Conservation (phyloP, 495 filamentous ascomycete species). For the Achaetomiella virescens region DNA sequence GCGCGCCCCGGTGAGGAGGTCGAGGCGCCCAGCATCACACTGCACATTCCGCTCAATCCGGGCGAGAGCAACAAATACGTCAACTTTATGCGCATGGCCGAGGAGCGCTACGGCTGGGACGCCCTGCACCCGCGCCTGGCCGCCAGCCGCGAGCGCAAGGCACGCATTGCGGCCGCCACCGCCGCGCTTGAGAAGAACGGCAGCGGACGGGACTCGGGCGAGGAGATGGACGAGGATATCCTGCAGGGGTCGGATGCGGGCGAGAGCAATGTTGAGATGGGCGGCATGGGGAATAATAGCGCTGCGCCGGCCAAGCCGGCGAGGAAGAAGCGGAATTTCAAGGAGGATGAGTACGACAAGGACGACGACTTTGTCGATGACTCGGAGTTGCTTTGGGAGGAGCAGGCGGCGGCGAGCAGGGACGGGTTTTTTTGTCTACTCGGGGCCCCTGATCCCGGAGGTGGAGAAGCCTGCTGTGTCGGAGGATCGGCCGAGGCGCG, state of each 20-base stretch:
- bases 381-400: conserved; percentile 91
- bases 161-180: conserved; percentile 77
- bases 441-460: conserved; percentile 76
- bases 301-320: conserved; percentile 57
- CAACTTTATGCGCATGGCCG: conserved; percentile 90
- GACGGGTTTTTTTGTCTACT: conserved; percentile 90
- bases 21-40: conserved; percentile 69
- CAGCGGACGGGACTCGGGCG: conserved; percentile 65
- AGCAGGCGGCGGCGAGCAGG: conserved; percentile 85
- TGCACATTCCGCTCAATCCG: conserved; percentile 67
- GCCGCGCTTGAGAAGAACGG: conserved; percentile 69
- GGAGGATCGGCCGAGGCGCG: conserved; percentile 71
- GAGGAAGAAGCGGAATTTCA: conserved; percentile 69
- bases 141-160: conserved; percentile 71
- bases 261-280: conserved; percentile 67
- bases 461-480: conserved; percentile 75
- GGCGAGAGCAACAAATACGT: conserved; percentile 81
- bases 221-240: conserved; percentile 64
- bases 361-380: conserved; percentile 98
- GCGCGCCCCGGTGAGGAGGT: conserved; percentile 43
- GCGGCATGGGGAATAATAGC: conserved; percentile 35
- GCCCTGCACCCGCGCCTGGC: conserved; percentile 87
- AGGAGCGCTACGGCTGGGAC: conserved; percentile 89
- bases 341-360: conserved; percentile 92
- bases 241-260: conserved; percentile 53